These are phyloP conservation scores for Lasiodiplodia hormozganensis DNA, from an alignment of 2,329 filamentous ascomycete genomes.

Conservation along the genomic window DNA sequence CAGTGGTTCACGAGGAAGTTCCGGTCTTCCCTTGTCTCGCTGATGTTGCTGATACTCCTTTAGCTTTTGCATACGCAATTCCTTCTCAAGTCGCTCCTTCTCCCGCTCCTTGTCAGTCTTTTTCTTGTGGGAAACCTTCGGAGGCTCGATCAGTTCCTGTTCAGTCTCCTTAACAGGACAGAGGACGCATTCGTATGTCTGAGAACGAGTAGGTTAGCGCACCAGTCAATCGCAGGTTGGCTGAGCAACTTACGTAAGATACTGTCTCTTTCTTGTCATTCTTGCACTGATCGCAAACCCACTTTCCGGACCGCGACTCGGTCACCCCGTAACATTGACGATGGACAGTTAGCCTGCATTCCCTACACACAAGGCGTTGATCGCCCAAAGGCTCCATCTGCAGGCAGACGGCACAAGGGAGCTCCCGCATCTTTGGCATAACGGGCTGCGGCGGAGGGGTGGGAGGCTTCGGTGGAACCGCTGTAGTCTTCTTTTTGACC, in stretches of 20 bases:
- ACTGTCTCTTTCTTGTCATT: constrained; percentile 93
- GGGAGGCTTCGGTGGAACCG: constrained; percentile 51
- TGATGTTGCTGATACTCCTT: constrained; percentile 86
- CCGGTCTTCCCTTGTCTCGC: constrained; percentile 80
- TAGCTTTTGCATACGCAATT: constrained; percentile 78
- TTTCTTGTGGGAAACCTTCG: constrained; percentile 81
- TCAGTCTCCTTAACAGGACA: constrained; percentile 85
- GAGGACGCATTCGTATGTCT: constrained; percentile 91
- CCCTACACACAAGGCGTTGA: constrained; percentile 71
- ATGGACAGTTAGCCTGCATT: constrained; percentile 92
- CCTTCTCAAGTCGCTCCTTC: constrained; percentile 83
- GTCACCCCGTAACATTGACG: constrained; percentile 91
- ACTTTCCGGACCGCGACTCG: constrained; percentile 74
- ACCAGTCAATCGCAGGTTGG: neutral
- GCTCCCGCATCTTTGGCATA: constrained; percentile 75
- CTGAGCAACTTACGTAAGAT: constrained; percentile 72
- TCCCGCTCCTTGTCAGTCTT: constrained; percentile 92
- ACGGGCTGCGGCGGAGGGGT: constrained; percentile 73
- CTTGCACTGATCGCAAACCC: constrained; percentile 93
- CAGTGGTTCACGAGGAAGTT: constrained; percentile 84
- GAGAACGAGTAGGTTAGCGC: constrained; percentile 27
- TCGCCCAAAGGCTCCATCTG: constrained; percentile 71
- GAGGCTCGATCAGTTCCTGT: constrained; percentile 82
- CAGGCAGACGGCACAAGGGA: constrained; percentile 87
- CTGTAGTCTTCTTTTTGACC: constrained; percentile 63